Evolutionary conservation across 495 filamentous ascomycete genomes (phyloP).

Genomic region (Penicillium cosmopolitanum): DNA sequence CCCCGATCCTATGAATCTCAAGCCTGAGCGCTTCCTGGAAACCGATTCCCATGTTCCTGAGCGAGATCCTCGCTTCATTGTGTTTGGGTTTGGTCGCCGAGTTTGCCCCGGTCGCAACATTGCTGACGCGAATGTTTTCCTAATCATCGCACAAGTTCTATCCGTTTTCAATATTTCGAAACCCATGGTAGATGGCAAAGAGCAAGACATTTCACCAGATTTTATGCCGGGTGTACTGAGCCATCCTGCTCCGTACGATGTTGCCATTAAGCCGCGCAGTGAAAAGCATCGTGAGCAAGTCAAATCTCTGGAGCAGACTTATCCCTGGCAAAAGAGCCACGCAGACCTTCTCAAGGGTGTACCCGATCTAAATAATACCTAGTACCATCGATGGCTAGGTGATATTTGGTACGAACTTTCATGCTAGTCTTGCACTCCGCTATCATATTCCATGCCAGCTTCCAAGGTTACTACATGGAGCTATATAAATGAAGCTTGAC

Average conservation of each 20-base stretch:
- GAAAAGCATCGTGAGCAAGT: slow-evolving; percentile 35
- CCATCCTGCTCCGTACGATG: slow-evolving; percentile 42
- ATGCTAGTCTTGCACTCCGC: too few species aligned
- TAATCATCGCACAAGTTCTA: slow-evolving; percentile 37
- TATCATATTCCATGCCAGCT: too few species aligned
- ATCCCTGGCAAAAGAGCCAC: slow-evolving; percentile 51
- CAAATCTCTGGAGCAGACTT: slow-evolving; percentile 36
- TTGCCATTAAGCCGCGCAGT: slow-evolving; percentile 38
- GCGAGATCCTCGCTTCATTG: slow-evolving; percentile 33
- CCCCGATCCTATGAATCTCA: slow-evolving; percentile 26
- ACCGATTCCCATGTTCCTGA: slow-evolving; percentile 23
- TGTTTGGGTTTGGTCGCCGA: slow-evolving; percentile 6
- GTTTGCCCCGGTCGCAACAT: slow-evolving; percentile 36
- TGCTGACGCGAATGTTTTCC: slow-evolving; percentile 38
- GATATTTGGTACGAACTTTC: too few species aligned
- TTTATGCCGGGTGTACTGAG: slow-evolving; percentile 42
- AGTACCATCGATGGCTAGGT: neutral
- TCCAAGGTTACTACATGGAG: too few species aligned
- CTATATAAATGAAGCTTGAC: too few species aligned
- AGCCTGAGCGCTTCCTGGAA: slow-evolving; percentile 42
- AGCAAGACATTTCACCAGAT: slow-evolving; percentile 28
- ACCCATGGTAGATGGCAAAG: slow-evolving; percentile 32
- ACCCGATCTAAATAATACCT: neutral
- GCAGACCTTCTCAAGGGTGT: slow-evolving; percentile 11
- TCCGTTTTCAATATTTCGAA: slow-evolving; percentile 48